Conservation (phyloP, 2,329 filamentous ascomycete genomes). For the Catunica adiposa region DNA sequence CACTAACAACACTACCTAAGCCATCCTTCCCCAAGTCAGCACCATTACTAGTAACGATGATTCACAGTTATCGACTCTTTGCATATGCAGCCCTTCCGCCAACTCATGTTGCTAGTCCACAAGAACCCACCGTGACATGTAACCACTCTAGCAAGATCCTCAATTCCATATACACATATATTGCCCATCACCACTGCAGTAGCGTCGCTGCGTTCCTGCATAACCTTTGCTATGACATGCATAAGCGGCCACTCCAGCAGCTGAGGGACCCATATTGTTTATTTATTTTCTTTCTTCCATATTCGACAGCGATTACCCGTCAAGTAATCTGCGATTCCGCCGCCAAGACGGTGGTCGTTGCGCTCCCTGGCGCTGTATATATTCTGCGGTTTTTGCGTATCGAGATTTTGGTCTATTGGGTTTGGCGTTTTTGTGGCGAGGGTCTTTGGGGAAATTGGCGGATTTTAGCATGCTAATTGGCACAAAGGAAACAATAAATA, state of each 20-base stretch:
- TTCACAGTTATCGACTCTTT: not conserved
- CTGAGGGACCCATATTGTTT: not conserved
- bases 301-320: not conserved
- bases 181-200: not conserved
- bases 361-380: no score
- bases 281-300: not conserved
- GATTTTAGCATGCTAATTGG: not conserved
- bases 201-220: not conserved
- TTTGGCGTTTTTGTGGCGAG: no score
- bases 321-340: not conserved
- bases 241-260: not conserved
- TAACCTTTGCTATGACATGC: not conserved
- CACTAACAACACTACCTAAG: not conserved
- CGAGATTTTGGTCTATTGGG: no score
- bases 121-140: not conserved
- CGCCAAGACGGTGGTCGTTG: not conserved
- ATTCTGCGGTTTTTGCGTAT: no score
- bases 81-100: not conserved
- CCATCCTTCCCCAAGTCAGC: not conserved
- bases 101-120: not conserved
- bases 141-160: conserved; percentile 1
- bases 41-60: not conserved
- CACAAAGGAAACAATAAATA: not conserved
- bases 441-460: not conserved
- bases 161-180: not conserved